A percentile compares a stretch with the other conserved stretches of the same genome.
phyloP scores from a whole-genome alignment of 805 yeast species.

The Lipomyces spencermartinsiae region DNA sequence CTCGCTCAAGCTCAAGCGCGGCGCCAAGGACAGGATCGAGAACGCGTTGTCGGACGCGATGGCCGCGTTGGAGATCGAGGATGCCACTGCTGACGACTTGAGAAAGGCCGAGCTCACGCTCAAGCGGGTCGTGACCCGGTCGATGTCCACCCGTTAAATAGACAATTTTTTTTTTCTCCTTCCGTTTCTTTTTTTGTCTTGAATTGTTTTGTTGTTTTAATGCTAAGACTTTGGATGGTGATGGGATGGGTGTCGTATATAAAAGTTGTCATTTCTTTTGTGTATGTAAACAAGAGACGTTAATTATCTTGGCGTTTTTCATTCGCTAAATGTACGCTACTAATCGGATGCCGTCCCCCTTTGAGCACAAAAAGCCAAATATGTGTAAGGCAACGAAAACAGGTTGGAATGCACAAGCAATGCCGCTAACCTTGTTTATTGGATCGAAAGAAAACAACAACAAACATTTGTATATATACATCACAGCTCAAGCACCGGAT shows the following conservation, averaged over 20 bases:
- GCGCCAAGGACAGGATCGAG: slow-evolving; percentile 96
- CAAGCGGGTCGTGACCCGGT: slow-evolving; percentile 84
- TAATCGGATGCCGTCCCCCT: not conserved
- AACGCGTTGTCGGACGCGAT: slow-evolving; percentile 97
- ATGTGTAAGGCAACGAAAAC: no score
- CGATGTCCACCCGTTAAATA: slow-evolving; percentile 36
- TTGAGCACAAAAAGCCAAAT: no score
- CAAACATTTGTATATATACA: not conserved
- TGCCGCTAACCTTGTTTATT: not conserved
- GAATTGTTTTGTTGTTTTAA: not conserved
- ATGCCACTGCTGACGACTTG: slow-evolving; percentile 93
- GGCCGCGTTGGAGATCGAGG: slow-evolving; percentile 97
- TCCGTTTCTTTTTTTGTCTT: not conserved
- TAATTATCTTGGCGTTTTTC: not conserved
- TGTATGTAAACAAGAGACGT: not conserved
- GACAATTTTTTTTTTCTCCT: not conserved
- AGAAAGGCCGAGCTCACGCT: slow-evolving; percentile 99
- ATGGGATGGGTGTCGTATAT: not conserved
- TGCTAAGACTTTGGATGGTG: not conserved
- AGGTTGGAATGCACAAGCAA: no score
- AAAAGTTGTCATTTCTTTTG: not conserved
- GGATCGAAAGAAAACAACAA: not conserved
- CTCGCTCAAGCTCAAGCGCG: slow-evolving; percentile 96
- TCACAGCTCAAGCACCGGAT: slow-evolving; percentile 51
- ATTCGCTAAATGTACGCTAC: not conserved